A percentile compares a stretch with the other conserved stretches of the same genome.
These are phyloP conservation scores for Fonsecaea monophora DNA, from an alignment of 2,329 filamentous ascomycete genomes.

Conservation along the genomic window DNA sequence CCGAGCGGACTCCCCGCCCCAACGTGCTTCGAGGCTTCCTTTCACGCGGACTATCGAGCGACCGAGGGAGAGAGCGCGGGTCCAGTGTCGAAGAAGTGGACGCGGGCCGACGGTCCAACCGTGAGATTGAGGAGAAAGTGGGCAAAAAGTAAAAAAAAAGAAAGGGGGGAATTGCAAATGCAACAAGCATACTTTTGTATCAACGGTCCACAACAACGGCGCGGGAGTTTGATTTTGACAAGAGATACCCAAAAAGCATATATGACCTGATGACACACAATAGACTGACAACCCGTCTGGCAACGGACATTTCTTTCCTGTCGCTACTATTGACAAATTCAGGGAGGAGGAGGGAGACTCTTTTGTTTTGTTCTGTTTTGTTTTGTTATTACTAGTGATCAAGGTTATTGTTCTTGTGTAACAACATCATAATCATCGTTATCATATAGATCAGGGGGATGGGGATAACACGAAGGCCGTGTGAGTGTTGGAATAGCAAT, in stretches of 20 bases:
- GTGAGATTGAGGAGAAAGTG: conserved; percentile 35
- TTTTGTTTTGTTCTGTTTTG: conserved; percentile 11
- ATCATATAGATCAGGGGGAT: conserved; percentile 6
- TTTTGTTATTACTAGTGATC: conserved; percentile 10
- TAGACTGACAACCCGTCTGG: conserved; percentile 37
- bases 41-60: conserved; percentile 35
- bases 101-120: conserved; percentile 28
- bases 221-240: conserved; percentile 34
- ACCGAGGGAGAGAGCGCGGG: conserved; percentile 37
- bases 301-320: conserved; percentile 37
- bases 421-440: background rate
- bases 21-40: conserved; percentile 36
- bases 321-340: conserved; percentile 13
- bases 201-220: conserved; percentile 25
- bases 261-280: conserved; percentile 36
- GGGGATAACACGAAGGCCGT: background rate
- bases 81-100: conserved; percentile 34
- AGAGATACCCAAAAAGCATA: conserved; percentile 38
- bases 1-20: conserved; percentile 30
- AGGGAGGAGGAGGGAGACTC: conserved; percentile 8
- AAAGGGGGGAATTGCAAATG: background rate
- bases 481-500: conserved; percentile 21
- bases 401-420: conserved; percentile 25
- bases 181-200: conserved; percentile 28
- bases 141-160: conserved; percentile 12